Evolutionary conservation across 805 yeast genomes (phyloP), one percentile per base, ranked within the genome.

Genomic region (Candida maris): DNA sequence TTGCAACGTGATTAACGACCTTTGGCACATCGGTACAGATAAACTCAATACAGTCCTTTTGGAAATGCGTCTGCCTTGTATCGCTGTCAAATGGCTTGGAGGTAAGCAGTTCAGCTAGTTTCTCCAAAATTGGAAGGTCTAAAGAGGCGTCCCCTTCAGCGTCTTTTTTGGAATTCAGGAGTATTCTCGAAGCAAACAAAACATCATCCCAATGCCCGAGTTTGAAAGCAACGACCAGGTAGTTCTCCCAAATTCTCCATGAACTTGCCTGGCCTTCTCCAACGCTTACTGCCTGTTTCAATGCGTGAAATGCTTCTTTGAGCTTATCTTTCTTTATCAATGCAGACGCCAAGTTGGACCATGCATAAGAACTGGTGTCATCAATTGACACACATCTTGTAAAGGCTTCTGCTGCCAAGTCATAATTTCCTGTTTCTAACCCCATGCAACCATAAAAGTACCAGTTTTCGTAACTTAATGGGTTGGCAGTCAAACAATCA

Each of bases 231-330:
- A 91, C 91, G 19, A 79, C 67, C 54, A 86, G 65, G 51, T 79
- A 87, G 56, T 93, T 93, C 51, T 87, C 93, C 84, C 91, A 89
- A 22, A 93, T 78, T 49, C 85, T 77, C 96, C 97, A 85, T 33
- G 89, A 85, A 36, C 75, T 75, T 47, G 76, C 79, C 9, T 71
- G 68, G 18, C 79, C 76, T 31, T 79, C 81, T 24, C 87, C 81
- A 21, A 71, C 70, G 27, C 81, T 66, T 14, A 85, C 71, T 0
- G 97, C 96, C 45, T 79, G 79, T 52, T 82, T 79, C 48, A 91
- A 67, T 1, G 98, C 96, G 44, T 76, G 79, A 53, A 85, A 81
- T 0, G 97, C 95, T 47, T 87, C 95, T 44, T 75, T 72, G 15
- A 74, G 59, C 57, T 85, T 84, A 35, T 73, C 80, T 35, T 73